A percentile compares a stretch with the other conserved stretches of the same genome.
These are phyloP conservation scores for Lentinula raphanica DNA, from an alignment of 768 basidiomycete genomes.

Conservation along the genomic window DNA sequence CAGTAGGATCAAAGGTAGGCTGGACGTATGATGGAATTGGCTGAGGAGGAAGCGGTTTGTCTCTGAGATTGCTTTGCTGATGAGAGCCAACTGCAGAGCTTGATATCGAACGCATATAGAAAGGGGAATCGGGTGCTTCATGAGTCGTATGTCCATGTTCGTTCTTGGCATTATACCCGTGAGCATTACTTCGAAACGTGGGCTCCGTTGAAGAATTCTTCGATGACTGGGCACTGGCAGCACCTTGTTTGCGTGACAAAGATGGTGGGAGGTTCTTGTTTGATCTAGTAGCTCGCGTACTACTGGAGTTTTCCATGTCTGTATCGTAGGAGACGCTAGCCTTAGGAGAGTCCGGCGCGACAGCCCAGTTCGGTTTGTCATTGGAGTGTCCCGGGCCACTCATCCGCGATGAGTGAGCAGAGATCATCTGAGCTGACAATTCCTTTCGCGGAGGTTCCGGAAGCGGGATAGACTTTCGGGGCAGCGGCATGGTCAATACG, in stretches of 20 bases:
- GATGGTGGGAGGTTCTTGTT: background rate
- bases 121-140: background rate
- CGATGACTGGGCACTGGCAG: background rate
- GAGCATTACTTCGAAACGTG: background rate
- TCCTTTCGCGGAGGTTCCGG: background rate
- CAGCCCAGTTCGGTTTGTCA: constrained; percentile 1
- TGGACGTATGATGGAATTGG: background rate
- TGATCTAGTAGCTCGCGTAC: background rate
- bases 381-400: background rate
- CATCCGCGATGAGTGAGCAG: background rate
- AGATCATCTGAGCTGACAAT: background rate
- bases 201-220: background rate
- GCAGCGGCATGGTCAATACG: constrained; percentile 1
- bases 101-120: background rate
- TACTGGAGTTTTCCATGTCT: background rate
- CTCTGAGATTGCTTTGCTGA: background rate
- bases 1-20: background rate
- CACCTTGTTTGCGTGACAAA: background rate
- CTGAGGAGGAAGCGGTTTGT: background rate
- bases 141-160: background rate
- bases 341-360: background rate
- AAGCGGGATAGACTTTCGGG: background rate
- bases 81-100: background rate
- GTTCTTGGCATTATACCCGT: background rate
- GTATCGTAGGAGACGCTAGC: too few species aligned